These are phyloP conservation scores for Orychophragmus violaceus DNA, from an alignment of 345 rosid species.

Conservation along the genomic window DNA sequence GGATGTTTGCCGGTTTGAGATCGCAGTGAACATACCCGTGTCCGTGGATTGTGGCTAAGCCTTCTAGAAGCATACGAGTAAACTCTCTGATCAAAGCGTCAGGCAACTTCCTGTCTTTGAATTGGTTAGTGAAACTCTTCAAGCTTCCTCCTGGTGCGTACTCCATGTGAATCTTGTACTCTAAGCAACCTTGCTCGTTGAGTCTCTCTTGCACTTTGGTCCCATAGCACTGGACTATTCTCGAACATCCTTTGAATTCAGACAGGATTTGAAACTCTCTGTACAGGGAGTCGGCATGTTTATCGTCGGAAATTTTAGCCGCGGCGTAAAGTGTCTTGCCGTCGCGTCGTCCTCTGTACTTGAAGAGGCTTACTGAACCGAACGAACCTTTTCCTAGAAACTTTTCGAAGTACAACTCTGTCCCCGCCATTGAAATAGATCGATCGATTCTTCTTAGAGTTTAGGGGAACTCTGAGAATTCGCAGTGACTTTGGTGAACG, in stretches of 20 bases:
- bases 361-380: neutral
- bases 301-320: conserved; percentile 24
- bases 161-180: conserved; percentile 35
- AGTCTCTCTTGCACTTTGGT: conserved; percentile 17
- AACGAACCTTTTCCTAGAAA: neutral
- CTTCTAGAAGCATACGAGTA: conserved; percentile 35
- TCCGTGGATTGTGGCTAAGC: conserved; percentile 8
- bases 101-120: conserved; percentile 24
- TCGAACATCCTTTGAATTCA: conserved; percentile 19
- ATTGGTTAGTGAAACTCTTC: conserved; percentile 1
- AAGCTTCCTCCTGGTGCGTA: conserved; percentile 44
- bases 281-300: conserved; percentile 26
- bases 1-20: neutral
- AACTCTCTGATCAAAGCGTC: conserved; percentile 28
- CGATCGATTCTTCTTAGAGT: neutral
- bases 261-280: conserved; percentile 36
- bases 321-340: conserved; percentile 7
- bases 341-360: neutral
- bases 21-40: neutral
- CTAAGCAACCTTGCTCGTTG: conserved; percentile 9
- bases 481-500: neutral
- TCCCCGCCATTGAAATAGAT: neutral
- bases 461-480: neutral
- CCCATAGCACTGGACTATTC: conserved; percentile 34
- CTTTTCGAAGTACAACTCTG: neutral